Conservation (phyloP, 2,329 filamentous ascomycete genomes). For the Penicillium sp. region DNA sequence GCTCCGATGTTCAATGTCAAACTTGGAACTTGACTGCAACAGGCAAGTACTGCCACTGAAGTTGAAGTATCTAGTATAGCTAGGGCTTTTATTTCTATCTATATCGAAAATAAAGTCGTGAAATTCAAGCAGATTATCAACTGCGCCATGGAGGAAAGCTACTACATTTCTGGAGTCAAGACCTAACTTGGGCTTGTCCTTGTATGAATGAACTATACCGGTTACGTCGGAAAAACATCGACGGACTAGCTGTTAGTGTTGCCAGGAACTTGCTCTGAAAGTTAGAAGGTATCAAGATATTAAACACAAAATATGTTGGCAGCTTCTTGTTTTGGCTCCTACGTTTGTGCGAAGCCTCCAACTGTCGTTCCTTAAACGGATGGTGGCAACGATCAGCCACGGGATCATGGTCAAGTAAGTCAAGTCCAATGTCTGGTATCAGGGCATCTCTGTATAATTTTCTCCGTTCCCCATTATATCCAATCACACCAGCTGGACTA, state of each 20-base stretch:
- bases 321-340: slow-evolving; percentile 28
- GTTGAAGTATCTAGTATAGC: too few species aligned
- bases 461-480: too few species aligned
- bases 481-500: slow-evolving; percentile 59
- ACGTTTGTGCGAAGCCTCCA: not conserved
- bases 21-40: too few species aligned
- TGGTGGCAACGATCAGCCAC: not conserved
- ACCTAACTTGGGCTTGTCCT: slow-evolving; percentile 43
- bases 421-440: slow-evolving; percentile 15
- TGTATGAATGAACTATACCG: slow-evolving; percentile 49
- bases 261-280: slow-evolving; percentile 60
- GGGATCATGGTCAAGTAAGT: not conserved
- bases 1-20: too few species aligned
- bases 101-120: too few species aligned
- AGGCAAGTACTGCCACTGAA: too few species aligned
- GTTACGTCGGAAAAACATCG: slow-evolving; percentile 65
- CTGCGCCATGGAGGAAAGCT: too few species aligned
- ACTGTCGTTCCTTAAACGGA: not conserved
- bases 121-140: too few species aligned
- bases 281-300: slow-evolving; percentile 64
- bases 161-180: slow-evolving; percentile 64
- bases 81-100: too few species aligned
- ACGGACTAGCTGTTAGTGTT: slow-evolving; percentile 64
- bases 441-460: slow-evolving; percentile 34
- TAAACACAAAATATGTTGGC: slow-evolving; percentile 62